Evolutionary conservation across 108 stramenopile genomes (phyloP), one percentile per base, ranked within the genome.

Genomic region (Aurantiochytrium sp.): DNA sequence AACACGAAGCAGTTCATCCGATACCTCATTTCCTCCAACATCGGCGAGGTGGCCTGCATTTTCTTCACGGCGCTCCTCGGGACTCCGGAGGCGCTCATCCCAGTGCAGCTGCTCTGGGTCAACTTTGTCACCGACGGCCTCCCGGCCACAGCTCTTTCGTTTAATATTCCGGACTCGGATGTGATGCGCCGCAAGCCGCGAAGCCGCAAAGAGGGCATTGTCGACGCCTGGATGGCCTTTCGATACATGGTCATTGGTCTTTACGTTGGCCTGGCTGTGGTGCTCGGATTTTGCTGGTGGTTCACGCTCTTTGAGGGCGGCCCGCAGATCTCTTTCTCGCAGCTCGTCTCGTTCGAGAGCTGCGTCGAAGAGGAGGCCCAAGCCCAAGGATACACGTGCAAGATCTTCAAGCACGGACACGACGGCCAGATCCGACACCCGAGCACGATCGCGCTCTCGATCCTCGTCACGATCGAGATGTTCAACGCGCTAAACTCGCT

Each of bases 1-100:
- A 98, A 98, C 90, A 98, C 98, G 97, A 97, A 97, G 93, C 94
- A 96, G 4, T 99, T 99, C 92, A 97, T 99, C 65, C 97, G 97
- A 69, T 99, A 98, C 91, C 94, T 98, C 88, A 96, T 99, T 48
- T 94, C 95, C 55, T 97, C 97, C 89, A 99, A 99, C 93, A 96
- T 99, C 85, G 97, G 97, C 52, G 99, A 98, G 91, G 96, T 98
- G 31, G 95, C 93, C 48, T 95, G 96, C 36, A 98, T 98, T 85
- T 94, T 99, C 52, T 92, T 98, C 52, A 30, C 87, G 42, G 91
- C 92, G n/a, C 42, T 54, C 37, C 91, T 95, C 50, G 98, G 98
- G 24, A 93, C 98, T 45, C 97, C 97, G 17, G 97, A 98, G 87
- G 97, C 97, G 30, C 92, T 99, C 36, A 99, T 96, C 50, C 97